phyloP scores from a whole-genome alignment of 2,329 filamentous ascomycete species.

The Colletotrichum somersetense region DNA sequence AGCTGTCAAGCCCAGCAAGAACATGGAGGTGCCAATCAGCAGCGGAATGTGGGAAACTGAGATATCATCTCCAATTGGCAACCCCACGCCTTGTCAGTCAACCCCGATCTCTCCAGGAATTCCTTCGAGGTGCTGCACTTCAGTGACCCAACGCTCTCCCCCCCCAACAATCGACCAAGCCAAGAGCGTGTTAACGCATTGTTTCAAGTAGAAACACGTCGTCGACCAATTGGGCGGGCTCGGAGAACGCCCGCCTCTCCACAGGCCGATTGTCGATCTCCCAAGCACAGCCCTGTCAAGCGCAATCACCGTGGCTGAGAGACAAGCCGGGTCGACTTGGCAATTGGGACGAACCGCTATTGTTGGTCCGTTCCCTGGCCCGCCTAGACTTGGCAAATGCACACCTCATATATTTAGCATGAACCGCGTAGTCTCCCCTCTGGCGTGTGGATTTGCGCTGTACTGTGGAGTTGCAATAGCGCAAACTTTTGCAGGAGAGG shows the following conservation, averaged over 20 bases:
- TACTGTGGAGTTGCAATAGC: conserved; percentile 29
- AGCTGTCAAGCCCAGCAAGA: background rate
- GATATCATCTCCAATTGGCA: background rate
- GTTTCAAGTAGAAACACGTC: conserved; percentile 6
- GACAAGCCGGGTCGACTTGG: conserved; percentile 25
- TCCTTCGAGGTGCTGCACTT: background rate
- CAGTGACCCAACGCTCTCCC: background rate
- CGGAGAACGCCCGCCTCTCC: conserved; percentile 9
- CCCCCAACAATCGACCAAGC: background rate
- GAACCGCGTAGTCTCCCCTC: conserved; percentile 23
- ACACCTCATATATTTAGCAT: conserved; percentile 36
- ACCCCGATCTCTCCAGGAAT: background rate
- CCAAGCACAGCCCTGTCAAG: conserved; percentile 35
- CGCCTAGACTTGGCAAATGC: conserved; percentile 34
- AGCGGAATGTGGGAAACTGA: background rate
- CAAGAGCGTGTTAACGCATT: background rate
- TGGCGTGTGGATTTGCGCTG: conserved; percentile 8
- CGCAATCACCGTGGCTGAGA: conserved; percentile 41
- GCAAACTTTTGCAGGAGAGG: conserved; percentile 24
- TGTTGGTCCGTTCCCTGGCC: conserved; percentile 34
- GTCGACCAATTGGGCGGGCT: background rate
- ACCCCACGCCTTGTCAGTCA: no score
- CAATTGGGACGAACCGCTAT: conserved; percentile 30
- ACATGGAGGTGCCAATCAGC: background rate
- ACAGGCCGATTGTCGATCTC: conserved; percentile 27